These are phyloP conservation scores for Cyclocybe aegerita DNA, from an alignment of 768 basidiomycete genomes.

Conservation along the genomic window DNA sequence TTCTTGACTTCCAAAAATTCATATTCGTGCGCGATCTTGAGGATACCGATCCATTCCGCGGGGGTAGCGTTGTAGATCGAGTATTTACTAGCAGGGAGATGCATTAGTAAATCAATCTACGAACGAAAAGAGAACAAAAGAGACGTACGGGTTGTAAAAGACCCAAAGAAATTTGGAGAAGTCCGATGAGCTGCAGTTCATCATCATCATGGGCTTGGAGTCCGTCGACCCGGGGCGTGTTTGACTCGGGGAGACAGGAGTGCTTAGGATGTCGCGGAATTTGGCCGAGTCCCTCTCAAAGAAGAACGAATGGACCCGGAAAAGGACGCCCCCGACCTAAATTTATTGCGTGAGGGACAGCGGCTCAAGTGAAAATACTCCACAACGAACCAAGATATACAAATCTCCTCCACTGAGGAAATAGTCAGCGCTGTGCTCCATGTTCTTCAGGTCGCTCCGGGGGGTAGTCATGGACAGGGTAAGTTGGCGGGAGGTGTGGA, in stretches of 20 bases:
- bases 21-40: conserved; percentile 57
- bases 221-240: conserved; percentile 31
- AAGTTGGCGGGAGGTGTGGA: no score
- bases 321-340: conserved; percentile 24
- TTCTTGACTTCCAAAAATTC: conserved; percentile 51
- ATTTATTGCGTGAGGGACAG: background rate
- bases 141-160: conserved; percentile 60
- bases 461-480: background rate
- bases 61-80: conserved; percentile 49
- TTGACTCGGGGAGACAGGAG: conserved; percentile 22
- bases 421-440: conserved; percentile 33
- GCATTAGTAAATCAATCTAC: background rate
- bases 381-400: conserved; percentile 38
- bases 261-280: conserved; percentile 35
- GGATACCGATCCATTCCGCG: conserved; percentile 56
- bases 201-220: conserved; percentile 35
- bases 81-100: conserved; percentile 41
- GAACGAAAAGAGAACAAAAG: background rate
- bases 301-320: conserved; percentile 53
- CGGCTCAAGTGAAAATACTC: no score
- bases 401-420: conserved; percentile 50
- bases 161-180: conserved; percentile 61
- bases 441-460: background rate
- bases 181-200: conserved; percentile 42
- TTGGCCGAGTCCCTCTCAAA: conserved; percentile 49